phyloP scores from a whole-genome alignment of 306 rosid species.

The Carpinus viminea region DNA sequence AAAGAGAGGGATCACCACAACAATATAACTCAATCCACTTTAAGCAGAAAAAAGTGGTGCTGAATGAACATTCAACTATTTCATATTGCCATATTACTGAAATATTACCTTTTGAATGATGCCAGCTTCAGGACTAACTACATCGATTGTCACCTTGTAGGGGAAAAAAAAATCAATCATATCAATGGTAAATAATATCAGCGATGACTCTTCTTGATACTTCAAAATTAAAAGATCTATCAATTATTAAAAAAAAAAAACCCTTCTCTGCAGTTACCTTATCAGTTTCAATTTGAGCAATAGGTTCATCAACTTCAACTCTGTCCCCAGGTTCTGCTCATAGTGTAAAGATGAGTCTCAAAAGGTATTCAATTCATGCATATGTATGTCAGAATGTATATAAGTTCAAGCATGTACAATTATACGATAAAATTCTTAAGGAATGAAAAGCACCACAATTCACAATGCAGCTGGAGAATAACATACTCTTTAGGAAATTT shows the following conservation, averaged over 20 bases:
- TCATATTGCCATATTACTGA: neutral
- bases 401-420: constrained; percentile 20
- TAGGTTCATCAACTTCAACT: constrained; percentile 69
- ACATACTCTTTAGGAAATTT: constrained; percentile 71
- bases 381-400: neutral
- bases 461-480: neutral
- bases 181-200: neutral
- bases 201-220: neutral
- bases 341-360: constrained; percentile 17
- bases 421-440: constrained; percentile 15
- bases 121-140: constrained; percentile 79
- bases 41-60: neutral
- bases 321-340: constrained; percentile 68
- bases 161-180: constrained; percentile 14
- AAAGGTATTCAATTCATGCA: constrained; percentile 10
- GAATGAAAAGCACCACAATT: constrained; percentile 2
- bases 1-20: constrained; percentile 15
- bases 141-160: constrained; percentile 76
- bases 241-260: neutral
- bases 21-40: constrained; percentile 15
- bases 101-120: constrained; percentile 60
- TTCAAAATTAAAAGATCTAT: neutral
- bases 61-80: neutral
- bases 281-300: constrained; percentile 92
- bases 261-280: constrained; percentile 44